Conservation (phyloP, 768 basidiomycete genomes). For the Coprinopsis marcescibilis region DNA sequence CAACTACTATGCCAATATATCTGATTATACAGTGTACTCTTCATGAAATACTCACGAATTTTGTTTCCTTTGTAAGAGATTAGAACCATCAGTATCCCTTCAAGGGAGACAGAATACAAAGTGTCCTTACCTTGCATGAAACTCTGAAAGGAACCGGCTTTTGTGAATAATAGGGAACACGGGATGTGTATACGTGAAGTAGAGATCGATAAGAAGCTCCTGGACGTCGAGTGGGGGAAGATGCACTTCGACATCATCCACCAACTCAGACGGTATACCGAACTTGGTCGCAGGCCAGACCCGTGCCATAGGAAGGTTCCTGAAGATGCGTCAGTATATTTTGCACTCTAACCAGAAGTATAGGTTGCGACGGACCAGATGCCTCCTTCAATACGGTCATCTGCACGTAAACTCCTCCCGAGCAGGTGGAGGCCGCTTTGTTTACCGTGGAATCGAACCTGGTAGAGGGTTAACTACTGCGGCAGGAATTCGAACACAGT, state of each 20-base stretch:
- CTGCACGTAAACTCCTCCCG: constrained; percentile 57
- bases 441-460: constrained; percentile 84
- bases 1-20: too few species aligned
- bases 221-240: constrained; percentile 62
- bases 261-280: constrained; percentile 28
- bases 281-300: constrained; percentile 63
- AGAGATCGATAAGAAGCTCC: constrained; percentile 64
- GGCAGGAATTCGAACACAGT: neutral
- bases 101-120: neutral
- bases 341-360: too few species aligned
- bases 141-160: constrained; percentile 61
- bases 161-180: constrained; percentile 79
- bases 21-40: too few species aligned
- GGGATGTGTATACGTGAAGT: constrained; percentile 82
- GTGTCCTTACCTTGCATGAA: constrained; percentile 38
- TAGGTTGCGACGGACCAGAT: constrained; percentile 56
- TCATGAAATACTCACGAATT: neutral
- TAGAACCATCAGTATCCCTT: neutral
- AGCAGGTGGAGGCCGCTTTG: constrained; percentile 72
- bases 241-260: constrained; percentile 40
- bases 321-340: too few species aligned
- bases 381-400: constrained; percentile 63
- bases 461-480: neutral
- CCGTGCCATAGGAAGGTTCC: constrained; percentile 69
- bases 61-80: constrained; percentile 1